A percentile compares a stretch with the other conserved stretches of the same genome.
These are phyloP conservation scores for Aegle marmelos DNA, from an alignment of 345 rosid genomes.

Conservation along the genomic window DNA sequence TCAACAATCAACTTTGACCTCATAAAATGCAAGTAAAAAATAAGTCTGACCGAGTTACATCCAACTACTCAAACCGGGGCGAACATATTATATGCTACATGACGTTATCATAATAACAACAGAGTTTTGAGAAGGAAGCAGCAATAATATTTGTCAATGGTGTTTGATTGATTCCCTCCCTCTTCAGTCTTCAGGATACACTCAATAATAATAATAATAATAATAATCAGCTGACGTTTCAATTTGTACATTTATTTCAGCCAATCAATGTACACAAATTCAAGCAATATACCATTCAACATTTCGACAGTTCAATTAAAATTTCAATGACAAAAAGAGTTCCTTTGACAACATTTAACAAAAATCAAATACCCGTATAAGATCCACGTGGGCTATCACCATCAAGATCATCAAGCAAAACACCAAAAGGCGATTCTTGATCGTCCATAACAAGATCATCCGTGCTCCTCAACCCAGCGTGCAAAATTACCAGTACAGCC, in stretches of 20 bases:
- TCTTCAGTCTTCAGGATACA: not conserved
- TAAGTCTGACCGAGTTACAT: not conserved
- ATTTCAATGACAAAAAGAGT: not conserved
- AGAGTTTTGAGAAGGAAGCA: too few species aligned
- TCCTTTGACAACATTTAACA: not conserved
- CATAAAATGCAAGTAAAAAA: not conserved
- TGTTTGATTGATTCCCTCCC: not conserved
- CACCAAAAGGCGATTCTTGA: constrained; percentile 54
- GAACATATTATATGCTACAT: not conserved
- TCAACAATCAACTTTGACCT: not conserved
- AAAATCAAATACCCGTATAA: constrained; percentile 39
- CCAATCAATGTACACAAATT: not conserved
- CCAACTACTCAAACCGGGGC: not conserved
- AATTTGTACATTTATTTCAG: not conserved
- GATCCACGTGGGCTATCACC: constrained; percentile 40
- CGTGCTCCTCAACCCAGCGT: constrained; percentile 54
- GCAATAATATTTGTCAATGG: too few species aligned
- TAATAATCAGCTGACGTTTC: not conserved
- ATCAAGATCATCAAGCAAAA: constrained; percentile 44
- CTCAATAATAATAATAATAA: not conserved
- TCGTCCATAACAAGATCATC: constrained; percentile 68
- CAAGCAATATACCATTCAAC: not conserved
- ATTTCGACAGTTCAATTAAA: not conserved
- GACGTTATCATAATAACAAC: not conserved
- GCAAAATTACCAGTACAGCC: constrained; percentile 37